Evolutionary conservation across 208 protist genomes (phyloP).

Genomic region (Acanthamoeba lenticulata): DNA sequence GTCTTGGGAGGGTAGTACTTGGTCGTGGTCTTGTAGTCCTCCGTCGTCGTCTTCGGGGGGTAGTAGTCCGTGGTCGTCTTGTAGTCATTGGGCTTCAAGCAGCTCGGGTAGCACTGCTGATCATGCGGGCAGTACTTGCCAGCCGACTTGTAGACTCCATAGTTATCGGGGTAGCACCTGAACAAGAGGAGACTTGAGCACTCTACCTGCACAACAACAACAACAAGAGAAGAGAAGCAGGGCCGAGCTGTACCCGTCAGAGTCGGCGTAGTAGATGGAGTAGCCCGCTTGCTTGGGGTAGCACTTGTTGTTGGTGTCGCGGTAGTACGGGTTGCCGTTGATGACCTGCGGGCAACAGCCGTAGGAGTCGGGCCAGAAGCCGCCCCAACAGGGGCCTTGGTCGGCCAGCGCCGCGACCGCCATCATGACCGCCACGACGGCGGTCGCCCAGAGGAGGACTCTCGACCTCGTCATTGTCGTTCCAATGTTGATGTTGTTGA

Average conservation of each 20-base stretch:
- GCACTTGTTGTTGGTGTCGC: constrained; percentile 19
- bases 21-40: no score
- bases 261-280: neutral
- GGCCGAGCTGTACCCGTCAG: neutral
- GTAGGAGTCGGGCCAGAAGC: constrained; percentile 8
- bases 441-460: neutral
- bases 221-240: no score
- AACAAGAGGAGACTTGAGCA: no score
- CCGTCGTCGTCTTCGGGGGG: no score
- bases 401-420: neutral
- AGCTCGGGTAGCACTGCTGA: neutral
- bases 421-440: neutral
- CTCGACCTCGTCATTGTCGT: no score
- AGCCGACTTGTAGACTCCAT: neutral
- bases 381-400: neutral
- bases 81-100: neutral
- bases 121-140: neutral
- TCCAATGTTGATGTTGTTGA: no score
- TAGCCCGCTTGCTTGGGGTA: neutral
- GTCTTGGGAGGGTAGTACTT: no score
- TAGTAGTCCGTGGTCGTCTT: no score
- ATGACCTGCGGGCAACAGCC: constrained; percentile 16
- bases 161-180: neutral
- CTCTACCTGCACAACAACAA: no score
- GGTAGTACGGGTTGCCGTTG: constrained; percentile 15